Conservation (phyloP, 208 protist species). For the Novymonas esmeraldas region DNA sequence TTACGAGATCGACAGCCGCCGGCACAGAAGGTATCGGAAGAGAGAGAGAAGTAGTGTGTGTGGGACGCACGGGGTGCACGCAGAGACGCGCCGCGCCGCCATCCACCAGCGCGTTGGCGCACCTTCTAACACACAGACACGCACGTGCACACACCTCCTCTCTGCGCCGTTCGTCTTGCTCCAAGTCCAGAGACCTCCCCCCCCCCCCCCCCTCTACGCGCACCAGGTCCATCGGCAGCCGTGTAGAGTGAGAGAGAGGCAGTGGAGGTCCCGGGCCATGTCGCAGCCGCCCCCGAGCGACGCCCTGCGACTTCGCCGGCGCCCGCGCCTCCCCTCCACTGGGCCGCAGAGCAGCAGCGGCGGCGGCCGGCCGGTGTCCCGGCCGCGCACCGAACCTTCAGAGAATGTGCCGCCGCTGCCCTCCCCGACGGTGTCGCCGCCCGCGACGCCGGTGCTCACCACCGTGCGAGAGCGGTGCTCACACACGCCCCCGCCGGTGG, state of each 20-base stretch:
- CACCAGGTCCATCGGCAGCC: no score
- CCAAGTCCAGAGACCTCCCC: neutral
- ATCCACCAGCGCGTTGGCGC: neutral
- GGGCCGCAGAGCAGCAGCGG: slow-evolving; percentile 8
- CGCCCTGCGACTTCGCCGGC: slow-evolving; percentile 10
- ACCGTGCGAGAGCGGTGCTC: slow-evolving; percentile 27
- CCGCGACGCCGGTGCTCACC: slow-evolving; percentile 16
- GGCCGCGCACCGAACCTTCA: slow-evolving; percentile 17
- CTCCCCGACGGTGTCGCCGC: slow-evolving; percentile 31
- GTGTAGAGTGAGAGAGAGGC: neutral
- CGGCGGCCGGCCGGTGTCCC: slow-evolving; percentile 25
- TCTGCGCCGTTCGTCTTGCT: neutral
- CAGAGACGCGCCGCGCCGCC: neutral
- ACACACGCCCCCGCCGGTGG: slow-evolving; percentile 17
- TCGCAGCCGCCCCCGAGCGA: slow-evolving; percentile 6
- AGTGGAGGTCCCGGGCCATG: neutral
- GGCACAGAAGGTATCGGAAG: no score
- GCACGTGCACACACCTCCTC: neutral
- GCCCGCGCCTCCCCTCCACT: slow-evolving; percentile 18
- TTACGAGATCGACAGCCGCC: no score
- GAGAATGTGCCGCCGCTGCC: slow-evolving; percentile 23
- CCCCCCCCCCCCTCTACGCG: no score
- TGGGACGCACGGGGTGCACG: no score
- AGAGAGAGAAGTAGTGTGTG: no score
- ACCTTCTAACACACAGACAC: neutral